Evolutionary conservation across 2,329 filamentous ascomycete species (phyloP).

Genomic region (Trichophyton simii): DNA sequence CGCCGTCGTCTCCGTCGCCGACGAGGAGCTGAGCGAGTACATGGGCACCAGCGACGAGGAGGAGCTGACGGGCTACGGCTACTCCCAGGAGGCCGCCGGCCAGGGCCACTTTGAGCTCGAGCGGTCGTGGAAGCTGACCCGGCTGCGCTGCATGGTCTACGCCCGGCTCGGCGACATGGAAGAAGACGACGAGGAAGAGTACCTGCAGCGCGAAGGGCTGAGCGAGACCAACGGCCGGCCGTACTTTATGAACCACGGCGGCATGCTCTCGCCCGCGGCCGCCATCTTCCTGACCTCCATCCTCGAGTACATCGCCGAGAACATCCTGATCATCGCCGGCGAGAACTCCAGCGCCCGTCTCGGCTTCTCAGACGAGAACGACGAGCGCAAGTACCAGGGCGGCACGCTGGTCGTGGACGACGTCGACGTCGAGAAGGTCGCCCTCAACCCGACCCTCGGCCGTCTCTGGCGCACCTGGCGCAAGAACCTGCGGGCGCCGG

Average conservation of each 20-base stretch:
- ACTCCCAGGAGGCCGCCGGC: conserved; percentile 27
- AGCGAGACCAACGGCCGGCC: conserved; percentile 44
- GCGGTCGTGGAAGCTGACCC: conserved; percentile 82
- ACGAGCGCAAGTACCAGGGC: conserved; percentile 27
- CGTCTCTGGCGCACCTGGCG: conserved; percentile 92
- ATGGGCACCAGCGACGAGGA: conserved; percentile 69
- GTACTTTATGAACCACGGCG: conserved; percentile 43
- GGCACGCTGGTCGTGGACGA: conserved; percentile 69
- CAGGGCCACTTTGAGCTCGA: conserved; percentile 71
- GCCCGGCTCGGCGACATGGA: conserved; percentile 93
- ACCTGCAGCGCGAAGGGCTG: conserved; percentile 68
- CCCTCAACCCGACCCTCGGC: conserved; percentile 76
- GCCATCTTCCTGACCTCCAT: conserved; percentile 95
- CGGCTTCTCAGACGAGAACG: conserved; percentile 42
- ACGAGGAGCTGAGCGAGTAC: conserved; percentile 80
- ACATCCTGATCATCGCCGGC: conserved; percentile 73
- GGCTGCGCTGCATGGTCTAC: conserved; percentile 94
- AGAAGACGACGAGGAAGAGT: conserved; percentile 89
- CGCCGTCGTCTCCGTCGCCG: conserved; percentile 68
- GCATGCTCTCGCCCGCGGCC: conserved; percentile 72
- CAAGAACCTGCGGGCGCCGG: conserved; percentile 45
- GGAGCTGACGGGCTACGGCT: conserved; percentile 46
- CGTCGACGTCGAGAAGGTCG: conserved; percentile 81
- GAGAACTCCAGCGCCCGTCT: conserved; percentile 54
- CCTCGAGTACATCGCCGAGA: conserved; percentile 85